Evolutionary conservation across 305 asterid genomes (phyloP).

Genomic region (Fraxinus baroniana): DNA sequence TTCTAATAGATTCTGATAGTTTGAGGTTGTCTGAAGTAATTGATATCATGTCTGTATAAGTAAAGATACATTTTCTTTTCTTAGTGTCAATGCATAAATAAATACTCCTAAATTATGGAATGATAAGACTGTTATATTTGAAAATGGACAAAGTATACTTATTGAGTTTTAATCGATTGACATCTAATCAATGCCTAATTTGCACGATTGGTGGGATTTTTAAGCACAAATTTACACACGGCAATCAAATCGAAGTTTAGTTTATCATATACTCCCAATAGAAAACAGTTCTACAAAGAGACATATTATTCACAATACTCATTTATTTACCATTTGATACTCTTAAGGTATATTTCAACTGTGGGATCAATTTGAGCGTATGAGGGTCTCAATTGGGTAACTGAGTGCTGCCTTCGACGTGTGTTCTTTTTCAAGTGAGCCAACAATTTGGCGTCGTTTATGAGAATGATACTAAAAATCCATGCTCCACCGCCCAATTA

Average conservation of each 20-base stretch:
- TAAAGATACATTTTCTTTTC: background rate
- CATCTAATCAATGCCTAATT: background rate
- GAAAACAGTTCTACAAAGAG: background rate
- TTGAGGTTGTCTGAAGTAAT: background rate
- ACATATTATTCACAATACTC: background rate
- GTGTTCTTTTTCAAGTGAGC: background rate
- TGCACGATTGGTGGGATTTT: background rate
- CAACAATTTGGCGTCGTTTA: background rate
- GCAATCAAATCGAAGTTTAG: background rate
- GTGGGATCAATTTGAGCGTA: background rate
- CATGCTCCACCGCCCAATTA: background rate
- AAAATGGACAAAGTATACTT: background rate
- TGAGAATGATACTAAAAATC: background rate
- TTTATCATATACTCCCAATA: background rate
- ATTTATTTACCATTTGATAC: background rate
- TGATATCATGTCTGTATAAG: background rate
- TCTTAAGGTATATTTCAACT: background rate
- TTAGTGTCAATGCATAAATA: background rate
- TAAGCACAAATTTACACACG: background rate
- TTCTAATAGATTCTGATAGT: background rate
- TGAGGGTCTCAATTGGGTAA: background rate
- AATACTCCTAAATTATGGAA: background rate
- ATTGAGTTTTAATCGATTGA: background rate
- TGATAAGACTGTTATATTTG: background rate
- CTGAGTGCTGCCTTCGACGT: background rate